Evolutionary conservation across 2,329 filamentous ascomycete species (phyloP), one percentile per base, ranked within the genome.

Genomic region (Fusarium zealandicum): DNA sequence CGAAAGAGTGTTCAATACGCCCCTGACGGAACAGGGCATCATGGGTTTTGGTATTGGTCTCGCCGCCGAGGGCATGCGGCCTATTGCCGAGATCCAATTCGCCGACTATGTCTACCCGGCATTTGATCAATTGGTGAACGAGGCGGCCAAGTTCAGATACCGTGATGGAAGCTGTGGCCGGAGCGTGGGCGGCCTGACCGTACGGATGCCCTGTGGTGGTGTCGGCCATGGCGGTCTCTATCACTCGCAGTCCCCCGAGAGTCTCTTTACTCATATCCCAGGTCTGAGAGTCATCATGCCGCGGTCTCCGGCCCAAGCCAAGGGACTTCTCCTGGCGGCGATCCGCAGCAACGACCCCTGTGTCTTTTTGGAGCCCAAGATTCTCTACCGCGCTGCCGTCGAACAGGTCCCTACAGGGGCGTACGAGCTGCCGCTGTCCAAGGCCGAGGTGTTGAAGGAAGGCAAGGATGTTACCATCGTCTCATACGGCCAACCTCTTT

Each of bases 1-100:
- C 3, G 90, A 95, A 52, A 83, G 95, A 51, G 93, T 99, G 28
- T 99, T 99, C 81, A 98, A 99, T 75, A 98, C 93, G 14, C 95
- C 95, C 1, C 76, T 99, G 64, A 91, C 89, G 28, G 95, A 99
- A 72, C 95, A 98, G 75, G 95, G 93, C 1, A 93, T 99, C 63
- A 83, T 96, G 54, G 95, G 95, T 0, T 98, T 98, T 70, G 95
- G 89, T 10, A 92, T 98, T 63, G 95, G 95, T 2, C 86, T 88
- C 30, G 93, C 93, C 0, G 90, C 91, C 6, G 90, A 96, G 76
- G 93, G 93, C 18, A 92, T 96, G 90, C 89, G 89, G 51, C 92
- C 95, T 0, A 85, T 98, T 18, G 93, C 93, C 1, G 95, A 99
- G 78, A 92, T 97, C 49, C 93, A 97, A 72, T 97, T 97, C 70